phyloP scores from a whole-genome alignment of 768 basidiomycete genomes.

The Tricholoma saponaceum region DNA sequence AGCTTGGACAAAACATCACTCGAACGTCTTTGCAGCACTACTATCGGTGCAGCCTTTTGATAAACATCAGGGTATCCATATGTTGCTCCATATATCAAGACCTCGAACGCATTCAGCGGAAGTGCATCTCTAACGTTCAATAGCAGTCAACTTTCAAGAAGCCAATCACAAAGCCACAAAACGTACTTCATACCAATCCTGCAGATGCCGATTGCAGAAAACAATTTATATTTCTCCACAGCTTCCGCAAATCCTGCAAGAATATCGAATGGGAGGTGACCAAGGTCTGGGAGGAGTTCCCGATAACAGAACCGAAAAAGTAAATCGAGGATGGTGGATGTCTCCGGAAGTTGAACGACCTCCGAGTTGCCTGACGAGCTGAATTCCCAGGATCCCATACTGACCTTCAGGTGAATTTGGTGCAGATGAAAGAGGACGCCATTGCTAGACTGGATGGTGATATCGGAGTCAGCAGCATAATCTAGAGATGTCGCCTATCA shows the following conservation, averaged over 20 bases:
- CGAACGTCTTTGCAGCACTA: neutral
- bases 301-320: conserved; percentile 12
- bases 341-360: neutral
- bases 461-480: neutral
- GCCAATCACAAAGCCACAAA: neutral
- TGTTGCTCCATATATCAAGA: neutral
- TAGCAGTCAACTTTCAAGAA: no score
- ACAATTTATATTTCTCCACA: neutral
- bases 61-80: neutral
- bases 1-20: neutral
- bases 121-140: neutral
- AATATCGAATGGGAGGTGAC: no score
- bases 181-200: neutral
- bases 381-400: neutral
- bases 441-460: conserved; percentile 5
- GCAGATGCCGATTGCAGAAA: neutral
- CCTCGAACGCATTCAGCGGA: neutral
- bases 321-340: neutral
- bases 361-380: neutral
- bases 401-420: conserved; percentile 1
- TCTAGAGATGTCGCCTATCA: neutral
- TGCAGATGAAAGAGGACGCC: conserved; percentile 8
- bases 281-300: conserved; percentile 5
- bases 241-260: neutral
- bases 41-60: neutral